Conservation (phyloP, 2,329 filamentous ascomycete species). For the Beauveria brongniartii region DNA sequence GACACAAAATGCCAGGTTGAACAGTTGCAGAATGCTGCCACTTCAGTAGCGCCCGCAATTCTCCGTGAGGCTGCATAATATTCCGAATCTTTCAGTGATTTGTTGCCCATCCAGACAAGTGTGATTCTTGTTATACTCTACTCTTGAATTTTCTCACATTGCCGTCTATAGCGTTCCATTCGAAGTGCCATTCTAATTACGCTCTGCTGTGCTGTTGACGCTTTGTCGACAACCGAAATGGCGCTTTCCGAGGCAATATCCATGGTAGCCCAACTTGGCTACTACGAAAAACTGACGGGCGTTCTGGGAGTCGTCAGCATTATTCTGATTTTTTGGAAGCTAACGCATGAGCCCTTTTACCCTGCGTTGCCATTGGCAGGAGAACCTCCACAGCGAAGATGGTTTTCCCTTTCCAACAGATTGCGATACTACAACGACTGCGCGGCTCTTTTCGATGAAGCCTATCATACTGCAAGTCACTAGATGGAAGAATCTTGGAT, state of each 20-base stretch:
- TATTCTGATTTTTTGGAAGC: background rate
- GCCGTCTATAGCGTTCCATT: background rate
- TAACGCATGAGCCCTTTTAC: background rate
- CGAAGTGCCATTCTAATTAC: background rate
- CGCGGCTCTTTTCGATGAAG: constrained; percentile 21
- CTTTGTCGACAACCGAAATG: background rate
- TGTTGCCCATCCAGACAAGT: too few relatives aligned
- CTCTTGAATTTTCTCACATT: background rate
- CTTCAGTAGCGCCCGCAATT: background rate
- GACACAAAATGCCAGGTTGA: too few relatives aligned
- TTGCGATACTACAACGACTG: constrained; percentile 23
- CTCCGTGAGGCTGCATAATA: background rate
- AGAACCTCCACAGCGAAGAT: background rate
- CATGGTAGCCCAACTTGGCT: background rate
- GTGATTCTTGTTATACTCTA: too few relatives aligned
- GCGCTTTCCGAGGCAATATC: background rate
- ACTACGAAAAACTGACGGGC: background rate
- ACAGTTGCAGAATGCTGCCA: background rate
- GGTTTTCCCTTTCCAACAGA: background rate
- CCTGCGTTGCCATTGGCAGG: background rate
- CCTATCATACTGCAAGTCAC: constrained; percentile 21
- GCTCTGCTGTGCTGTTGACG: background rate
- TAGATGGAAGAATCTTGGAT: too few relatives aligned
- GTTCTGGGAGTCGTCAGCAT: background rate
- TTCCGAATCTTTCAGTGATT: background rate